Base-by-base conservation (phyloP, 2,329 filamentous ascomycete genomes). In the Colletotrichum scovillei region DNA sequence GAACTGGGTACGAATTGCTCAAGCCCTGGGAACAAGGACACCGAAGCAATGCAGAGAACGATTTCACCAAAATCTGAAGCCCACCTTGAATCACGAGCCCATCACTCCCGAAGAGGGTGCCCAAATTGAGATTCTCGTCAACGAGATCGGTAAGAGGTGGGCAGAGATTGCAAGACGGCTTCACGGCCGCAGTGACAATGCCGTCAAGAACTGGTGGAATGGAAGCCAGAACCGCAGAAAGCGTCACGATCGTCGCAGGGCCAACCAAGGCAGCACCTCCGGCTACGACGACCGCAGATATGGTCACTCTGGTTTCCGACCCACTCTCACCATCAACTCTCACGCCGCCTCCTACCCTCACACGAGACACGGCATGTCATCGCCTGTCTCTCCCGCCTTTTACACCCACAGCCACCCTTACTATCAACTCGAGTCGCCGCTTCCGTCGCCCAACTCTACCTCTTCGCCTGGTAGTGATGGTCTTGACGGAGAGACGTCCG, bases 131-230 rank as follows among this genome's bases (percentile, higher is more conserved):
- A 87, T 89, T 71, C 88, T 97, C 81, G 95, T 98, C 19, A 82
- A 84, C 12, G 89, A 93, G 78, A 91, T 94, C 85, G 95, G 95
- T 75, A 96, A 95, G 86, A 91, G 93, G 69, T 98, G 95, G 95
- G 95, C 95, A 2, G 95, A 98, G 80, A 98, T 98, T 79, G 94
- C 95, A 57, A 90, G 95, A 76, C 88, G 91, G 58, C 88, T 98
- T 24, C 89, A 92, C 67, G 95, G 95, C 76, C 92, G 95, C 79
- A 97, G 95, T 82, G 95, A 98, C 86, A 98, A 98, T 79, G 93
- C 94, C 32, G 94, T 98, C 75, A 98, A 98, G 90, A 98, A 98
- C 83, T 98, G 95, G 95, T 98, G 94, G 94, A 98, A 98, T 81
- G 95, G 95, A 63, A 94, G 93, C 81, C 93, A 95, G 88, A 98